Percentiles rank a stretch among this genome's conserved stretches.
These are phyloP conservation scores for Oxalis stricta DNA, from an alignment of 441 rosid genomes.

Conservation along the genomic window DNA sequence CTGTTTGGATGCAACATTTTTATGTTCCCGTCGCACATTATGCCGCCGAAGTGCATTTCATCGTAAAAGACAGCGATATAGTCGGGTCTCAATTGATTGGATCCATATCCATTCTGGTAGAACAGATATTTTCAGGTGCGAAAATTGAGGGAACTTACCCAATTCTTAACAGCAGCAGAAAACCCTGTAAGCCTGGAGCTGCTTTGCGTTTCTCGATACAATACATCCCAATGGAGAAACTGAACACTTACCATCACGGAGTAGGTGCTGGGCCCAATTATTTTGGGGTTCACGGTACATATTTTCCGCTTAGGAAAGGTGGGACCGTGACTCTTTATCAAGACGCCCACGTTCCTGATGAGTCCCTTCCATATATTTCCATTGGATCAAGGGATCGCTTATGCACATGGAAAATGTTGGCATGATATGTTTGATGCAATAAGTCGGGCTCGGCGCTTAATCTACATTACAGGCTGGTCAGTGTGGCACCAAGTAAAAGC, in stretches of 20 bases:
- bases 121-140: slow-evolving; percentile 53
- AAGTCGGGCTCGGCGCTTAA: slow-evolving; percentile 59
- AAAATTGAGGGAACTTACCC: slow-evolving; percentile 60
- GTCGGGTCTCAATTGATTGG: slow-evolving; percentile 90
- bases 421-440: slow-evolving; percentile 75
- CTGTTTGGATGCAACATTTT: slow-evolving; percentile 86
- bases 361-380: slow-evolving; percentile 46
- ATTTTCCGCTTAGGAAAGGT: slow-evolving; percentile 88
- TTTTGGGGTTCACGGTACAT: slow-evolving; percentile 80
- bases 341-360: slow-evolving; percentile 92
- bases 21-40: slow-evolving; percentile 78
- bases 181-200: slow-evolving; percentile 84
- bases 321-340: slow-evolving; percentile 80
- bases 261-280: slow-evolving; percentile 85
- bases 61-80: slow-evolving; percentile 87
- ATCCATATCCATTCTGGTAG: slow-evolving; percentile 60
- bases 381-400: slow-evolving; percentile 54
- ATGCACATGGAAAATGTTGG: slow-evolving; percentile 93
- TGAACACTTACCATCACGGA: slow-evolving; percentile 59
- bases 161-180: slow-evolving; percentile 41
- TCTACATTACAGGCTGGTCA: slow-evolving; percentile 96
- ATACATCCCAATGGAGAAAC: slow-evolving; percentile 52
- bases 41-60: slow-evolving; percentile 73
- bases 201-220: slow-evolving; percentile 53
- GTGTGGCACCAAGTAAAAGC: slow-evolving; percentile 83